Evolutionary conservation across 495 filamentous ascomycete species (phyloP).

Genomic region (Aspergillus conjunctus): DNA sequence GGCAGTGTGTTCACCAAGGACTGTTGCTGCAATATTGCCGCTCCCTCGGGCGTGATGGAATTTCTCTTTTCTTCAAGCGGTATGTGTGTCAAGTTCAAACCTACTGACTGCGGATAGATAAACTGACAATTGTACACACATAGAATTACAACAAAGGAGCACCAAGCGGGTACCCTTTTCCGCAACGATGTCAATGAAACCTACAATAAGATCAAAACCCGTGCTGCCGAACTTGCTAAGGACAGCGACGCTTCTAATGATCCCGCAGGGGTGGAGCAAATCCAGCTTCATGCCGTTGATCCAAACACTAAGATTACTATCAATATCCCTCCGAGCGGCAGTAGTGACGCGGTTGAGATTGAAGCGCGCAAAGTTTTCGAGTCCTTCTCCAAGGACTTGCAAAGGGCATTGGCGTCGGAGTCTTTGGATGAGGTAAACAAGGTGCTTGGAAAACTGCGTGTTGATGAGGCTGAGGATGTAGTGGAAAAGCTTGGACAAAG

Average conservation of each 20-base stretch:
- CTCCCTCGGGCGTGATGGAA: slow-evolving; percentile 82
- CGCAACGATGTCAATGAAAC: slow-evolving; percentile 88
- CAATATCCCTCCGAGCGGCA: slow-evolving; percentile 62
- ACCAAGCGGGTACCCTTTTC: slow-evolving; percentile 92
- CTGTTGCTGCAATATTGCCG: slow-evolving; percentile 93
- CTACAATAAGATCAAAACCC: slow-evolving; percentile 75
- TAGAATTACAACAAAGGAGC: slow-evolving; percentile 85
- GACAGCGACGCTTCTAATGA: slow-evolving; percentile 66
- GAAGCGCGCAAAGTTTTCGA: slow-evolving; percentile 78
- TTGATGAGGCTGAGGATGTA: slow-evolving; percentile 88
- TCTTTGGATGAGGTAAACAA: slow-evolving; percentile 93
- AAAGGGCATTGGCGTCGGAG: slow-evolving; percentile 79
- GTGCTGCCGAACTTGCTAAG: slow-evolving; percentile 73
- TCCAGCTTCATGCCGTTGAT: slow-evolving; percentile 95
- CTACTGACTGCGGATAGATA: neutral
- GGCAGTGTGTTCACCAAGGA: slow-evolving; percentile 92
- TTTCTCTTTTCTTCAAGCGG: slow-evolving; percentile 91
- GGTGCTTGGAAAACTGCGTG: slow-evolving; percentile 89
- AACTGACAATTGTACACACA: slow-evolving; percentile 19
- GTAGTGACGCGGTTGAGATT: slow-evolving; percentile 65
- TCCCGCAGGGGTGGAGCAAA: slow-evolving; percentile 85
- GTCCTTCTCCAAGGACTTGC: slow-evolving; percentile 76
- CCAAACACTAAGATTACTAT: slow-evolving; percentile 93
- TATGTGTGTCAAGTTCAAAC: slow-evolving; percentile 27
- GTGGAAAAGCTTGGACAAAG: slow-evolving; percentile 83